Evolutionary conservation across 306 rosid species (phyloP).

Genomic region (Vachellia collinsii): DNA sequence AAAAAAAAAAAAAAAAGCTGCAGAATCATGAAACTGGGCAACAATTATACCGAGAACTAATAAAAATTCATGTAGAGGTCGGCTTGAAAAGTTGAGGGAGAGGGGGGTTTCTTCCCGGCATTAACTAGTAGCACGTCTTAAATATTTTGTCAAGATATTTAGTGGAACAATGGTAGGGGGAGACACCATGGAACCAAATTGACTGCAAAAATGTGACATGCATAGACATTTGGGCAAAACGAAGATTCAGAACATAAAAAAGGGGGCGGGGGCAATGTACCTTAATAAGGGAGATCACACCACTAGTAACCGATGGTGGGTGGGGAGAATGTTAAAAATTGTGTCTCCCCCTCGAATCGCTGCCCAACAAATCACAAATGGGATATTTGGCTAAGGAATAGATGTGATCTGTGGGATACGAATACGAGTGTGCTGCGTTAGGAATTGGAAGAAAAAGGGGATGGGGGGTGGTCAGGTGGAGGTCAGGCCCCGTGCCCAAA

Average conservation of each 20-base stretch:
- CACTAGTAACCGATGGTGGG: conserved; percentile 33
- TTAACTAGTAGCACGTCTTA: conserved; percentile 50
- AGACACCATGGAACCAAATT: conserved; percentile 49
- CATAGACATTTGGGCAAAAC: conserved; percentile 53
- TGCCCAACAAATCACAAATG: conserved; percentile 25
- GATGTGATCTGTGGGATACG: conserved; percentile 28
- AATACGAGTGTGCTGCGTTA: conserved; percentile 42
- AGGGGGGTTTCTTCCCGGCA: conserved; percentile 42
- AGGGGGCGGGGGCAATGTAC: conserved; percentile 52
- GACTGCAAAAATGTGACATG: conserved; percentile 66
- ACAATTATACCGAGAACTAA: conserved; percentile 48
- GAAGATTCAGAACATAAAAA: conserved; percentile 37
- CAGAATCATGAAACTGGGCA: conserved; percentile 47
- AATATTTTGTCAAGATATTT: background rate
- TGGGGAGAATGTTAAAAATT: conserved; percentile 37
- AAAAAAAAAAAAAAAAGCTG: conserved; percentile 12
- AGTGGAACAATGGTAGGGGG: conserved; percentile 38
- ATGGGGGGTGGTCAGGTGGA: background rate
- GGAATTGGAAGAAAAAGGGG: conserved; percentile 15
- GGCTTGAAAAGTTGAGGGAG: conserved; percentile 42
- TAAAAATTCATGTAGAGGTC: conserved; percentile 35
- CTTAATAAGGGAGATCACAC: conserved; percentile 49
- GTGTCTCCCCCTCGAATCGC: conserved; percentile 37
- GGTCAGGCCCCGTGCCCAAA: conserved; percentile 68
- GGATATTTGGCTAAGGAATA: conserved; percentile 34